Conservation (phyloP, 2,329 filamentous ascomycete species). For the Ilyonectria mors-panacis region DNA sequence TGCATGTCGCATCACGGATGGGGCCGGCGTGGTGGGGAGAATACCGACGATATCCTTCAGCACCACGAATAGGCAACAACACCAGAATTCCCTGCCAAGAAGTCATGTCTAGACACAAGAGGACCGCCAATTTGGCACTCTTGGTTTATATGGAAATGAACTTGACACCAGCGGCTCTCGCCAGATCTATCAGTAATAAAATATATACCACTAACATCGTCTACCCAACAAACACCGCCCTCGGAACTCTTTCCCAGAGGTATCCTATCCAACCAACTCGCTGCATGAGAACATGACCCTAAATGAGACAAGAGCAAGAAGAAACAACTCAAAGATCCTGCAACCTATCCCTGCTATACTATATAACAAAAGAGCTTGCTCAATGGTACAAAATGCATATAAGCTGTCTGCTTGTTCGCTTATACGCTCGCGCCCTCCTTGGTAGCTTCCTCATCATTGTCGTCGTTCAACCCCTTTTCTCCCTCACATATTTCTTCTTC, state of each 20-base stretch:
- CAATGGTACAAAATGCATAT: slow-evolving; percentile 10
- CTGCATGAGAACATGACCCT: background rate
- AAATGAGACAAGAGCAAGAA: background rate
- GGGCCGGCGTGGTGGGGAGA: background rate
- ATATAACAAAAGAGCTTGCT: slow-evolving; percentile 23
- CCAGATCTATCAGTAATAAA: background rate
- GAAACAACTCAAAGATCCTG: background rate
- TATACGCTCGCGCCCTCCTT: background rate
- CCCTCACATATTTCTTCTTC: slow-evolving; percentile 57
- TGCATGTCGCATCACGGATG: background rate
- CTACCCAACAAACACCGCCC: background rate
- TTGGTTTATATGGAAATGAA: background rate
- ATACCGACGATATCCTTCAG: background rate
- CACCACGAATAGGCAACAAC: background rate
- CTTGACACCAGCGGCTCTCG: background rate
- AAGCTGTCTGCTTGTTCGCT: slow-evolving; percentile 10
- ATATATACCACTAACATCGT: too few species aligned
- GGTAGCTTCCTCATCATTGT: background rate
- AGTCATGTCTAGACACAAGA: background rate
- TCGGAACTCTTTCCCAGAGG: background rate
- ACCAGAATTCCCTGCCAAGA: background rate
- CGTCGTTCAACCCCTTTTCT: background rate
- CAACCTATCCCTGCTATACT: background rate
- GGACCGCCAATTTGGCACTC: background rate
- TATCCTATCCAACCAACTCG: background rate